phyloP scores from a whole-genome alignment of 495 filamentous ascomycete species.

The Penicillium lagena region DNA sequence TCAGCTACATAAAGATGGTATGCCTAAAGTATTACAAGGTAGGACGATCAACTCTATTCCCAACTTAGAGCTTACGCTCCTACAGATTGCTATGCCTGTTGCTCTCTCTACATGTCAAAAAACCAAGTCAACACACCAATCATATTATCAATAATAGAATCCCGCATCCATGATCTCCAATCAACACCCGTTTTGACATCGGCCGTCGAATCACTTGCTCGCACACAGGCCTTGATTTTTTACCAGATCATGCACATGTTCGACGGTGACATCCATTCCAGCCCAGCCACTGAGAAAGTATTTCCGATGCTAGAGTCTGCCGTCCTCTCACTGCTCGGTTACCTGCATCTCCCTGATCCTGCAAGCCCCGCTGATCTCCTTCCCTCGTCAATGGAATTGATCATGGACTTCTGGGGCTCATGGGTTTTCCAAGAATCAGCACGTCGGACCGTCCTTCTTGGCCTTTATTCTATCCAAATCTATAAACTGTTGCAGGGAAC shows the following conservation, averaged over 20 bases:
- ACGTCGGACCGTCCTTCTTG: slow-evolving; percentile 37
- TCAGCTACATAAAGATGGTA: slow-evolving; percentile 35
- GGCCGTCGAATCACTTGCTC: slow-evolving; percentile 19
- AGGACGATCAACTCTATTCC: slow-evolving; percentile 1
- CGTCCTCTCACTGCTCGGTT: slow-evolving; percentile 9
- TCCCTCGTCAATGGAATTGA: slow-evolving; percentile 11
- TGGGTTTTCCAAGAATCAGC: slow-evolving; percentile 45
- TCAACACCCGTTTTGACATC: slow-evolving; percentile 22
- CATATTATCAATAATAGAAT: slow-evolving; percentile 35
- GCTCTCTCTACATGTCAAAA: slow-evolving; percentile 43
- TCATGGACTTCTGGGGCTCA: slow-evolving; percentile 31
- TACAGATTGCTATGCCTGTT: slow-evolving; percentile 41
- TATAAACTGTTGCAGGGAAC: slow-evolving; percentile 29
- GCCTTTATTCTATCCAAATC: slow-evolving; percentile 30
- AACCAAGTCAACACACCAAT: slow-evolving; percentile 36
- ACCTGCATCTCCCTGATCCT: slow-evolving; percentile 14
- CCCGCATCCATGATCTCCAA: slow-evolving; percentile 29
- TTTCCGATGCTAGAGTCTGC: slow-evolving; percentile 33
- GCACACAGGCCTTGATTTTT: slow-evolving; percentile 27
- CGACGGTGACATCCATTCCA: slow-evolving; percentile 48
- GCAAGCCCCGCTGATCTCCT: slow-evolving; percentile 2
- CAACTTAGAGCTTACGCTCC: neutral
- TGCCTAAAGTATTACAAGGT: slow-evolving; percentile 46
- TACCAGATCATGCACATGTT: slow-evolving; percentile 48
- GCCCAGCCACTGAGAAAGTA: slow-evolving; percentile 36